A percentile compares a stretch with the other conserved stretches of the same genome.
Conservation (phyloP, 352 stramenopile genomes). For the Phytophthora pinifolia region DNA sequence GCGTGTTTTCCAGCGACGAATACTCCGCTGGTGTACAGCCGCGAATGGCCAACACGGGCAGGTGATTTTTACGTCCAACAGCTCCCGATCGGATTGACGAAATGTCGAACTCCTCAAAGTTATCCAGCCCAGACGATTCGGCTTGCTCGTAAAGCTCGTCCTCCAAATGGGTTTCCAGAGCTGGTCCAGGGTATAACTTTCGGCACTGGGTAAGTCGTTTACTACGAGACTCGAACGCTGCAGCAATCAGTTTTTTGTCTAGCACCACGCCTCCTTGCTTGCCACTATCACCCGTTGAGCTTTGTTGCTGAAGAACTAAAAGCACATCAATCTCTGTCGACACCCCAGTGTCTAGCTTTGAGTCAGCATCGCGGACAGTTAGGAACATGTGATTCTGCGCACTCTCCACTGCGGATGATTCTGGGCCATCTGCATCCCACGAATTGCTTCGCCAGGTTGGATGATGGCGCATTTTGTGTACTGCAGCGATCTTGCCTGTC, state of each 20-base stretch:
- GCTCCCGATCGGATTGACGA: slow-evolving; percentile 57
- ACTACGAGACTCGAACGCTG: slow-evolving; percentile 66
- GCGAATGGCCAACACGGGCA: slow-evolving; percentile 65
- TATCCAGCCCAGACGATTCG: slow-evolving; percentile 59
- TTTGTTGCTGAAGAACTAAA: slow-evolving; percentile 66
- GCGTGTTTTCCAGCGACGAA: slow-evolving; percentile 76
- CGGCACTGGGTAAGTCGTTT: slow-evolving; percentile 55
- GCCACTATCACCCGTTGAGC: slow-evolving; percentile 29
- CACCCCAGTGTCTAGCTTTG: slow-evolving; percentile 47
- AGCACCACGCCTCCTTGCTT: slow-evolving; percentile 37
- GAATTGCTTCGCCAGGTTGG: slow-evolving; percentile 84
- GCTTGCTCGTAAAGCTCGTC: slow-evolving; percentile 38
- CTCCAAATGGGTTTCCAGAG: slow-evolving; percentile 44
- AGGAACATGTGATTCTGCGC: slow-evolving; percentile 76
- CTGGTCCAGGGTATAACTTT: slow-evolving; percentile 34
- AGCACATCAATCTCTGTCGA: slow-evolving; percentile 70
- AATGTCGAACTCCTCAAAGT: slow-evolving; percentile 78
- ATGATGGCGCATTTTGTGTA: slow-evolving; percentile 81
- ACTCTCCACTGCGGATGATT: slow-evolving; percentile 40
- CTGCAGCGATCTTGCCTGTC: slow-evolving; percentile 34
- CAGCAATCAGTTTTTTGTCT: slow-evolving; percentile 47
- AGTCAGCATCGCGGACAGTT: slow-evolving; percentile 69
- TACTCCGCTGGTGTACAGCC: slow-evolving; percentile 85
- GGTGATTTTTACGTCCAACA: slow-evolving; percentile 42
- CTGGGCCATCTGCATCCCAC: slow-evolving; percentile 62